Conservation (phyloP, 805 yeast genomes). For the Wickerhamomyces xylosicus region DNA sequence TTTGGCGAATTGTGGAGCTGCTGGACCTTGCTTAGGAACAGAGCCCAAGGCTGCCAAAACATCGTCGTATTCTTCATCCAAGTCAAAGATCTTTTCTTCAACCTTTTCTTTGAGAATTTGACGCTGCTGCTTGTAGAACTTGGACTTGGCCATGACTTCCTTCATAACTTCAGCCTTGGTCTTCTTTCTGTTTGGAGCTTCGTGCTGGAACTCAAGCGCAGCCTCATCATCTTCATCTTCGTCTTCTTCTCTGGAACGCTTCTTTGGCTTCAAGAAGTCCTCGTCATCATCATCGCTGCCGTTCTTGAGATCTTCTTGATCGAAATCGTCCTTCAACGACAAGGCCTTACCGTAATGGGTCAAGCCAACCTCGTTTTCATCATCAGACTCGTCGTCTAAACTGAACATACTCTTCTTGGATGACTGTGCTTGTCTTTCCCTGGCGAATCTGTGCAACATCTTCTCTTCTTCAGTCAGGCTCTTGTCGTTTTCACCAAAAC, state of each 20-base stretch:
- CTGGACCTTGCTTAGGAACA: slow-evolving; percentile 21
- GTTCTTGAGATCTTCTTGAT: slow-evolving; percentile 32
- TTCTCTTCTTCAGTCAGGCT: slow-evolving; percentile 77
- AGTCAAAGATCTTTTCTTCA: slow-evolving; percentile 50
- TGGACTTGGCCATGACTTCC: slow-evolving; percentile 76
- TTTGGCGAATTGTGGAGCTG: slow-evolving; percentile 3
- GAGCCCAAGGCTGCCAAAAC: slow-evolving; percentile 45
- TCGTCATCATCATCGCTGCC: slow-evolving; percentile 29
- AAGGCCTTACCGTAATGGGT: slow-evolving; percentile 76
- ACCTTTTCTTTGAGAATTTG: slow-evolving; percentile 52
- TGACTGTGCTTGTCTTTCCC: slow-evolving; percentile 65
- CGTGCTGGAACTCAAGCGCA: slow-evolving; percentile 6
- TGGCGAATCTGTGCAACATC: slow-evolving; percentile 90
- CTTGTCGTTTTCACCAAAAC: slow-evolving; percentile 83
- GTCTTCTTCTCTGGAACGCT: slow-evolving; percentile 19
- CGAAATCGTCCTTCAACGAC: slow-evolving; percentile 45
- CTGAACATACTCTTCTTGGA: slow-evolving; percentile 54
- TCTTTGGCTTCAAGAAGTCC: slow-evolving; percentile 23
- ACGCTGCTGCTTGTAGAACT: slow-evolving; percentile 66
- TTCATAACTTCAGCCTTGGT: slow-evolving; percentile 81
- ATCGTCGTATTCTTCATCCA: slow-evolving; percentile 68
- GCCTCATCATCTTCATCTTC: slow-evolving; percentile 30
- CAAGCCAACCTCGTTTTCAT: slow-evolving; percentile 28
- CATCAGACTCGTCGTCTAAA: slow-evolving; percentile 55
- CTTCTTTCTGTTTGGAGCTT: slow-evolving; percentile 54